Conservation (phyloP, 2,329 filamentous ascomycete species). For the Phaeophleospora eucalypticola region DNA sequence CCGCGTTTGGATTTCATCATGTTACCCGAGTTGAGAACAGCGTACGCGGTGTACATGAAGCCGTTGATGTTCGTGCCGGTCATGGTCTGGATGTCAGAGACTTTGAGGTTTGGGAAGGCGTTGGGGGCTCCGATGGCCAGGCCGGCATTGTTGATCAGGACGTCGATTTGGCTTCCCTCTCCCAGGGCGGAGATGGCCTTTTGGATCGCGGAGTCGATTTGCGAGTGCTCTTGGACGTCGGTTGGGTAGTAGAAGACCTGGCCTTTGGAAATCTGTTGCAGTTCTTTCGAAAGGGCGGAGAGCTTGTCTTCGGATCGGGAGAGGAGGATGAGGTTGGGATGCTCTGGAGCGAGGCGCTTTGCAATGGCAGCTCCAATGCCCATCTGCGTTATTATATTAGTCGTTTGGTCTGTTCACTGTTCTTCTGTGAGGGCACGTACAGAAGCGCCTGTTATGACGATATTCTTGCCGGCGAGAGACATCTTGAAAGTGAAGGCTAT, state of each 20-base stretch:
- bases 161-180: conserved; percentile 38
- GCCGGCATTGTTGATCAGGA: conserved; percentile 48
- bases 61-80: conserved; percentile 46
- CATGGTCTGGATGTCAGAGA: conserved; percentile 44
- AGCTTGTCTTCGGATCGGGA: conserved; percentile 37
- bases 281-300: conserved; percentile 16
- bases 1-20: conserved; percentile 35
- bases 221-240: conserved; percentile 33
- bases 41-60: conserved; percentile 45
- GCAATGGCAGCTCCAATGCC: conserved; percentile 47
- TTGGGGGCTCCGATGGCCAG: conserved; percentile 46
- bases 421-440: conserved; percentile 12
- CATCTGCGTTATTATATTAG: not conserved
- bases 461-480: conserved; percentile 19
- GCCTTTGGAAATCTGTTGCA: conserved; percentile 6
- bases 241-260: conserved; percentile 26
- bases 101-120: conserved; percentile 40
- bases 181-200: conserved; percentile 28
- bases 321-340: conserved; percentile 43
- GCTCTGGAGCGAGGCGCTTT: conserved; percentile 35
- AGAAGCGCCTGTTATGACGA: conserved; percentile 20
- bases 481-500: conserved; percentile 2
- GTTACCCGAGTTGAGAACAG: conserved; percentile 44
- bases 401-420: not conserved
- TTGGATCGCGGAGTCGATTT: conserved; percentile 31